A percentile compares a stretch with the other conserved stretches of the same genome.
These are phyloP conservation scores for Hypoxylon sp. DNA, from an alignment of 2,329 filamentous ascomycete genomes.

Conservation along the genomic window DNA sequence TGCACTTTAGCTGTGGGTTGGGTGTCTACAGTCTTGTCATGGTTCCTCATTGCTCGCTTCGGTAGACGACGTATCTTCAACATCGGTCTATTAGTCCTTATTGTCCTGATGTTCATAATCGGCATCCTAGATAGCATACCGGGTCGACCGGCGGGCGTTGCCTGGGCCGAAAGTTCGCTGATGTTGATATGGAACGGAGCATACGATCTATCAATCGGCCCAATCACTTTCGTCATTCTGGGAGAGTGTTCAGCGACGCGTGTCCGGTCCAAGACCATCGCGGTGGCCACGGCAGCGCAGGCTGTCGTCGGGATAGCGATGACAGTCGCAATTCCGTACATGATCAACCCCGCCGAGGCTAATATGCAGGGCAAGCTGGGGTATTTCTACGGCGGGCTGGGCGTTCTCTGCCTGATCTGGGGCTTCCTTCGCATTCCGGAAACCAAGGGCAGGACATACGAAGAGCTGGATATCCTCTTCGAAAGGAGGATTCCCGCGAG, in stretches of 20 bases:
- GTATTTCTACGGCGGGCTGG: slow-evolving; percentile 56
- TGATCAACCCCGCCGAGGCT: slow-evolving; percentile 58
- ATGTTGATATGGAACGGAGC: slow-evolving; percentile 64
- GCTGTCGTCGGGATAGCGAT: slow-evolving; percentile 56
- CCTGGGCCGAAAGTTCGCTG: slow-evolving; percentile 63
- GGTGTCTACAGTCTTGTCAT: slow-evolving; percentile 65
- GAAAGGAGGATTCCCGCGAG: slow-evolving; percentile 49
- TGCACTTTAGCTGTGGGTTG: slow-evolving; percentile 58
- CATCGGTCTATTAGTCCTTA: slow-evolving; percentile 58
- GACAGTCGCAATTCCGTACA: slow-evolving; percentile 56
- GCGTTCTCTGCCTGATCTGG: slow-evolving; percentile 53
- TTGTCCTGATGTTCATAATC: slow-evolving; percentile 59
- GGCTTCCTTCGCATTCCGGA: slow-evolving; percentile 52
- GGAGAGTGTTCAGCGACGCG: slow-evolving; percentile 62
- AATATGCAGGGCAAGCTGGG: slow-evolving; percentile 58
- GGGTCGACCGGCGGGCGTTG: slow-evolving; percentile 53
- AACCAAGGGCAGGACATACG: slow-evolving; percentile 50
- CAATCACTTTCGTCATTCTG: slow-evolving; percentile 65
- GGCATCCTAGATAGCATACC: slow-evolving; percentile 62
- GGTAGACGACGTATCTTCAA: slow-evolving; percentile 66
- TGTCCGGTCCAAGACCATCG: slow-evolving; percentile 59
- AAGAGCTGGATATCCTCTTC: slow-evolving; percentile 51
- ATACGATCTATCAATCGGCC: slow-evolving; percentile 65
- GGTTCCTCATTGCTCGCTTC: slow-evolving; percentile 61
- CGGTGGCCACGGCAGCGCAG: slow-evolving; percentile 58